phyloP scores from a whole-genome alignment of 1,284 basidiomycete species.

The Vanrija sp. region DNA sequence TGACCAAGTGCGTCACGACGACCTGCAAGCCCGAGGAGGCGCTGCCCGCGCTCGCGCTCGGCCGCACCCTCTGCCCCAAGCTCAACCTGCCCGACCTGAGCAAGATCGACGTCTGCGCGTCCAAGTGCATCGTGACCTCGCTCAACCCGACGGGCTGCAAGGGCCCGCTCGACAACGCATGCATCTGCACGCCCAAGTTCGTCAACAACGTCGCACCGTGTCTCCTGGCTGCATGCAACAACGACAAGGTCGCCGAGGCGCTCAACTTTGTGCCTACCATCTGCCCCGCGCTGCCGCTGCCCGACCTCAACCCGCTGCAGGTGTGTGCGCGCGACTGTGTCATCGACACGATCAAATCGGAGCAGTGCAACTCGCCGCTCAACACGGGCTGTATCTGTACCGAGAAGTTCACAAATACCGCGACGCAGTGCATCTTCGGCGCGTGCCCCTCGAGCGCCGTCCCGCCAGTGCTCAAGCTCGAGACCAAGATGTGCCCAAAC shows the following conservation, averaged over 20 bases:
- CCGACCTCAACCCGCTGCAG: neutral
- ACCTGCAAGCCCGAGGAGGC: constrained; percentile 4
- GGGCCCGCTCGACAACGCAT: constrained; percentile 4
- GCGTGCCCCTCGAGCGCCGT: neutral
- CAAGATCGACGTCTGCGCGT: constrained; percentile 2
- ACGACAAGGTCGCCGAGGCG: neutral
- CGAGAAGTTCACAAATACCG: constrained; percentile 1
- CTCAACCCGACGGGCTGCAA: neutral
- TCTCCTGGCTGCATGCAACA: neutral
- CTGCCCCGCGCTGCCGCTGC: constrained; percentile 6
- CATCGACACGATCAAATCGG: neutral
- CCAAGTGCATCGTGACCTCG: neutral
- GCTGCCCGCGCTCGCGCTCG: neutral
- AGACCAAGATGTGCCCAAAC: constrained; percentile 2
- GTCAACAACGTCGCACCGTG: neutral
- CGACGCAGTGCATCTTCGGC: neutral
- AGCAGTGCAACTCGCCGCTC: neutral
- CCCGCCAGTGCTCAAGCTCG: neutral
- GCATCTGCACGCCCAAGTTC: constrained; percentile 3
- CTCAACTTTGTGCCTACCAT: constrained; percentile 1
- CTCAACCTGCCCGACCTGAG: constrained; percentile 1
- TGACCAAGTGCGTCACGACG: neutral
- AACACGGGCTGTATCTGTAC: constrained; percentile 10
- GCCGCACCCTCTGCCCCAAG: neutral
- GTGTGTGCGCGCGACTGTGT: constrained; percentile 3